Conservation (phyloP, 2,329 filamentous ascomycete species). For the Coleophoma cylindrospora region DNA sequence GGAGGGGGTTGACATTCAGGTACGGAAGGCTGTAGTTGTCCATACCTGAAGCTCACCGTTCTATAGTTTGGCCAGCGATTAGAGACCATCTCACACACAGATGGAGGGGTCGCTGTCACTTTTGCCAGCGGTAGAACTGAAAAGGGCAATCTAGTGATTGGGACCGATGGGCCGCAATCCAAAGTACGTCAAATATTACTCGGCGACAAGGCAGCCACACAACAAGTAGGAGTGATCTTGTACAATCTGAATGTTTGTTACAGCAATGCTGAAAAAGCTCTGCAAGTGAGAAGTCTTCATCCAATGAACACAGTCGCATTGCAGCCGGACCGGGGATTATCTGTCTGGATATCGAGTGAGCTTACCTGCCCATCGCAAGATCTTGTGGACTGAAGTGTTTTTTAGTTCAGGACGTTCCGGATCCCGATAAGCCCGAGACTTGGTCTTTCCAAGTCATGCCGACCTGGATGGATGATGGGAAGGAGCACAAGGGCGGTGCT, state of each 20-base stretch:
- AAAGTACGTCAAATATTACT: constrained; percentile 19
- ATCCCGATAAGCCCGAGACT: constrained; percentile 3
- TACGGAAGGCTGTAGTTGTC: no score
- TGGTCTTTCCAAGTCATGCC: constrained; percentile 5
- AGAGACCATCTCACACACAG: background rate
- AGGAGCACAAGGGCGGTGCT: background rate
- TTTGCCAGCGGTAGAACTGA: constrained; percentile 23
- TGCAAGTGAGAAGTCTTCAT: background rate
- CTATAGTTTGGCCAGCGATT: no score
- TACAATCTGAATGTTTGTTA: background rate
- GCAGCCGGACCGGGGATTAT: background rate
- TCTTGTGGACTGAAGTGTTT: background rate
- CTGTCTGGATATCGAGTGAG: no score
- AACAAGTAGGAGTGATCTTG: background rate
- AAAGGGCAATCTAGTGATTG: constrained; percentile 22
- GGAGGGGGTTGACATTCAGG: background rate
- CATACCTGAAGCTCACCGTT: no score
- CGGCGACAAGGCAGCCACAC: constrained; percentile 4
- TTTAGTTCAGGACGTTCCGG: constrained; percentile 5
- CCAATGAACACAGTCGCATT: background rate
- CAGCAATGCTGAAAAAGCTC: background rate
- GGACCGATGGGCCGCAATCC: constrained; percentile 26
- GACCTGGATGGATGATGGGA: background rate
- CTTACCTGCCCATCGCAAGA: background rate
- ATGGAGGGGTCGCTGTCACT: constrained; percentile 19